Base-by-base conservation (phyloP, 768 basidiomycete species). In the Mycena galericulata region DNA sequence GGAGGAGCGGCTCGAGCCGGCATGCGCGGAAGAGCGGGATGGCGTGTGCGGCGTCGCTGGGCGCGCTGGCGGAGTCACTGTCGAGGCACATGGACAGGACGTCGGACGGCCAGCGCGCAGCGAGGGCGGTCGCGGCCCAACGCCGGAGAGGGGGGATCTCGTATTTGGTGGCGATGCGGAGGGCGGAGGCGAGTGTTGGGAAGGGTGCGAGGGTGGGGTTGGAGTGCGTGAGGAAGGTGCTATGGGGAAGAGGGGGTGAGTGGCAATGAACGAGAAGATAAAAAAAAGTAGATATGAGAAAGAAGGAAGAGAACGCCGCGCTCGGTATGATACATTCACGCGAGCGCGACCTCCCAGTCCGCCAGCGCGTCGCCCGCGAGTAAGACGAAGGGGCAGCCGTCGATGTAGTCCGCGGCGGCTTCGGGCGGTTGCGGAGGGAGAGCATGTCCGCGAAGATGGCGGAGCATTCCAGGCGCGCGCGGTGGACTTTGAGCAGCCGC, bases 91-190 rank as follows among this genome's bases (percentile, higher is more conserved):
- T 79, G 34, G 71, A 50, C 12, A 68, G 64, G 22, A 78, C 41
- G 24, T 77, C 69, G 20, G 30, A 29, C 18, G 81, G 82, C 80
- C 81, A 83, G 29, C 76, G 69, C 12, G 67, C 69, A n/a, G 68
- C 34, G 18, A 81, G 56, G 27, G 77, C 69, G 7, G 62, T 30
- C 38, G 72, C 69, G 11, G 74, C 75, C 73, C 75, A 78, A 24
- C 70, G 49, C 32, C 78, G 74, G 36, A 82, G 70, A 1, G 62
- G 71, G 17, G 69, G 7, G 26, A 81, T 79, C 22, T 81, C 80
- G 62, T 83, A 80, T 67, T 82, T 83, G 2, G 79, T 81, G 3
- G 81, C 71, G 43, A 83, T 77, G 27, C 77, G 73, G 12, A 82
- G 74, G 17, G 76, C 69, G 15, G 76, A 70, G 0, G 77, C 73